Evolutionary conservation across 2,329 filamentous ascomycete genomes (phyloP).

Genomic region (Bipolaris gigantea): DNA sequence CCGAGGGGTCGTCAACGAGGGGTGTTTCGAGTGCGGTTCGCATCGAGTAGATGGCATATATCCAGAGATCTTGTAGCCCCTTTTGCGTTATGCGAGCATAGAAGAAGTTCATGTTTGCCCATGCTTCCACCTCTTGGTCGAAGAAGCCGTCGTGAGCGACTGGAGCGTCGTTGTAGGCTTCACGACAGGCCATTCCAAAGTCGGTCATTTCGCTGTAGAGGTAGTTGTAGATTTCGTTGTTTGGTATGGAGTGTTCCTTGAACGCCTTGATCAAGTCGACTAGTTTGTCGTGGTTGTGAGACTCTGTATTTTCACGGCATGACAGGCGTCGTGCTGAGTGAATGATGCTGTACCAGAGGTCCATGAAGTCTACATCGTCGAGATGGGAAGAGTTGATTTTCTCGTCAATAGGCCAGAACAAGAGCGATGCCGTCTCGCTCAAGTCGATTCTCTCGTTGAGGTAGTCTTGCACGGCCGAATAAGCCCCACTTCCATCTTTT

Average conservation of each 20-base stretch:
- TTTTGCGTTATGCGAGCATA: slow-evolving; percentile 28
- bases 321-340: slow-evolving; percentile 33
- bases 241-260: slow-evolving; percentile 28
- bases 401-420: slow-evolving; percentile 33
- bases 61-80: slow-evolving; percentile 17
- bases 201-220: slow-evolving; percentile 25
- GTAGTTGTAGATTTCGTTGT: slow-evolving; percentile 24
- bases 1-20: slow-evolving; percentile 17
- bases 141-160: slow-evolving; percentile 17
- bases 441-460: slow-evolving; percentile 20
- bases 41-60: slow-evolving; percentile 37
- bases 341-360: slow-evolving; percentile 38
- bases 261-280: slow-evolving; percentile 27
- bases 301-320: slow-evolving; percentile 9
- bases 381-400: slow-evolving; percentile 21
- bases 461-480: slow-evolving; percentile 31
- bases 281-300: slow-evolving; percentile 20
- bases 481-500: slow-evolving; percentile 24
- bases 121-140: slow-evolving; percentile 31
- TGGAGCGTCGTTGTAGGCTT: slow-evolving; percentile 37
- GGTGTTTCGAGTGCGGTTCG: slow-evolving; percentile 33
- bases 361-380: slow-evolving; percentile 25
- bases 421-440: slow-evolving; percentile 15
- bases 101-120: slow-evolving; percentile 40
- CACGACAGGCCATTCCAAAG: slow-evolving; percentile 30